phyloP scores from a whole-genome alignment of 2,329 filamentous ascomycete genomes.

The Albophoma yamanashiensis region DNA sequence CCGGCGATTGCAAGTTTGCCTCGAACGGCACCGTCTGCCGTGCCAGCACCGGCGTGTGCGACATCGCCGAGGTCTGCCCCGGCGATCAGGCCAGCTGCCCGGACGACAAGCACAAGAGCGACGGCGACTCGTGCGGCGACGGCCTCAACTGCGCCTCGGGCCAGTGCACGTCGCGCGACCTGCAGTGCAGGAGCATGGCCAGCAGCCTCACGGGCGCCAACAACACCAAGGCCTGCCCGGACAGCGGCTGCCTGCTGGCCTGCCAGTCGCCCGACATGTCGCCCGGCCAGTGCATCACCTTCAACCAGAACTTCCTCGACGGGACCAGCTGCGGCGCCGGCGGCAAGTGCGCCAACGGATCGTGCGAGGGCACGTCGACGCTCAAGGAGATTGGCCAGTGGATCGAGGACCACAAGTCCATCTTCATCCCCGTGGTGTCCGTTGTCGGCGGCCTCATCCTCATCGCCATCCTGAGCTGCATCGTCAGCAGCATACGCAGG shows the following conservation, averaged over 20 bases:
- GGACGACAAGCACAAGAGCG: constrained; percentile 52
- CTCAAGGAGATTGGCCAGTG: constrained; percentile 62
- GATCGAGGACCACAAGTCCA: constrained; percentile 64
- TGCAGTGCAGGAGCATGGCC: constrained; percentile 80
- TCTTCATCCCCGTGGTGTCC: constrained; percentile 70
- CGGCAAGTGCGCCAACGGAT: constrained; percentile 68
- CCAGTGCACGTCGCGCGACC: constrained; percentile 85
- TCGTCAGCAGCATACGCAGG: constrained; percentile 34
- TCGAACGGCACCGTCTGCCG: constrained; percentile 66
- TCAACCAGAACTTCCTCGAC: constrained; percentile 89
- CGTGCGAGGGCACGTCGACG: constrained; percentile 61
- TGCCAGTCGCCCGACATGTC: constrained; percentile 65
- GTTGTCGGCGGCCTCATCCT: constrained; percentile 65
- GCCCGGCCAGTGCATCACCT: constrained; percentile 54
- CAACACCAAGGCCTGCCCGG: constrained; percentile 67
- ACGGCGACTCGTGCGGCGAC: constrained; percentile 62
- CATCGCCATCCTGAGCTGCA: constrained; percentile 58
- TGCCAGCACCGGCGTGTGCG: constrained; percentile 66
- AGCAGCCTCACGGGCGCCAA: constrained; percentile 63
- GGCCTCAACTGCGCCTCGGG: constrained; percentile 76
- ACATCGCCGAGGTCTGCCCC: constrained; percentile 74
- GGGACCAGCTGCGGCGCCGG: constrained; percentile 77
- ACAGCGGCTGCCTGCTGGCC: constrained; percentile 57
- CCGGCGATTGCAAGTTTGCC: constrained; percentile 53
- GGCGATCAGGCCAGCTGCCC: constrained; percentile 68